phyloP scores from a whole-genome alignment of 371 early-diverging fungal species.

The Apophysomyces trapeziformis region DNA sequence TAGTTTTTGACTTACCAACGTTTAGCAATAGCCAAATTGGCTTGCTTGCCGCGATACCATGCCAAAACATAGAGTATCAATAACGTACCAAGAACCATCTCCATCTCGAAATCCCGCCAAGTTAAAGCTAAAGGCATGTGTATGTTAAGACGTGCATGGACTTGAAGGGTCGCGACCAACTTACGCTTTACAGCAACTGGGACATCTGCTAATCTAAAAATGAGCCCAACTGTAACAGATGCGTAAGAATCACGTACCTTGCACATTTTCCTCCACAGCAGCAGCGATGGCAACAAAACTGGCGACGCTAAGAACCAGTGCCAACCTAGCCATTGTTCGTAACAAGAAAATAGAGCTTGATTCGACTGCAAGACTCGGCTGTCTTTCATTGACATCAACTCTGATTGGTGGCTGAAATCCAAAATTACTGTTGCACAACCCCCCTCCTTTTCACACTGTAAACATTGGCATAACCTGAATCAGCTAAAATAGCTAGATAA shows the following conservation, averaged over 20 bases:
- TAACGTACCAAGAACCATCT: conserved; percentile 24
- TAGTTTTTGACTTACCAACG: conserved; percentile 33
- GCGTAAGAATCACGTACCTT: neutral
- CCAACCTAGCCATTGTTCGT: neutral
- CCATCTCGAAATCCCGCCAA: conserved; percentile 36
- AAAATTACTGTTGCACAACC: too few species aligned
- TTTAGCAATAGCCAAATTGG: conserved; percentile 39
- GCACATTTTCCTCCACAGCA: neutral
- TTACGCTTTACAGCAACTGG: neutral
- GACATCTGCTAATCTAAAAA: neutral
- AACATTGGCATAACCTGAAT: too few species aligned
- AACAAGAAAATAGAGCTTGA: too few species aligned
- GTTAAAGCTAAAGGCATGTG: conserved; percentile 23
- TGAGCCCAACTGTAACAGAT: neutral
- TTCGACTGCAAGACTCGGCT: too few species aligned
- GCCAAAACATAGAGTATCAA: conserved; percentile 29
- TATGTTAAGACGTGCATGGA: neutral
- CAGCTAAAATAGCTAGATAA: too few species aligned
- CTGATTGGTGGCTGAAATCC: too few species aligned
- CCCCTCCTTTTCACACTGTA: too few species aligned
- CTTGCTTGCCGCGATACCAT: conserved; percentile 38
- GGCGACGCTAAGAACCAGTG: neutral
- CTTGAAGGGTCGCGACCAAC: neutral
- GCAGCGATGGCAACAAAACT: neutral
- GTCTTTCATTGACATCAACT: too few species aligned